A percentile compares a stretch with the other conserved stretches of the same genome.
Evolutionary conservation across 768 basidiomycete genomes (phyloP).

Genomic region (Boletus patriciae): DNA sequence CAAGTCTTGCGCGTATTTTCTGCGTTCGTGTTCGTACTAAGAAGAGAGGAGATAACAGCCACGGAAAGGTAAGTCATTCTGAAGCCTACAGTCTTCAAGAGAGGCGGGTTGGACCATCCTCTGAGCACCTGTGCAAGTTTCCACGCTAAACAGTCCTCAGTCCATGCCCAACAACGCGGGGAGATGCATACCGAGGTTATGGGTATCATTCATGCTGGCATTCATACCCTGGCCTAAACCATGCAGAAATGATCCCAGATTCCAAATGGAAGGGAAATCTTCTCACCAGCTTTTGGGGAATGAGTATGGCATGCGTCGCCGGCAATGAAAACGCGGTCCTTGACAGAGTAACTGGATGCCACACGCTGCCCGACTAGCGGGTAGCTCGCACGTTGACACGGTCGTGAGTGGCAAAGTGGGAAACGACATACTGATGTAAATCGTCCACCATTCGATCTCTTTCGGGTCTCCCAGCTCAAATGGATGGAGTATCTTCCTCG

Average conservation of each 20-base stretch:
- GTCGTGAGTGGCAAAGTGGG: background rate
- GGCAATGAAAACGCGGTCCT: slow-evolving; percentile 67
- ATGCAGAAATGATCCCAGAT: background rate
- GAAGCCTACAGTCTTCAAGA: slow-evolving; percentile 43
- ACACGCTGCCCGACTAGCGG: slow-evolving; percentile 67
- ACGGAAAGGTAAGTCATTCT: background rate
- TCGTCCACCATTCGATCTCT: slow-evolving; percentile 66
- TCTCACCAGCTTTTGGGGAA: slow-evolving; percentile 58
- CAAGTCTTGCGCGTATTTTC: slow-evolving; percentile 68
- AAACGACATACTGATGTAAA: slow-evolving; percentile 57
- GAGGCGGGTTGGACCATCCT: slow-evolving; percentile 38
- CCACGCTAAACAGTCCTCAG: slow-evolving; percentile 50
- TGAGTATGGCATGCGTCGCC: slow-evolving; percentile 73
- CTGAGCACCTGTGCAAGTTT: slow-evolving; percentile 47
- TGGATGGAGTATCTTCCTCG: slow-evolving; percentile 55
- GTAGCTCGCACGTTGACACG: background rate
- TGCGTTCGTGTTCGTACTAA: slow-evolving; percentile 69
- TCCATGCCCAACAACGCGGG: slow-evolving; percentile 36
- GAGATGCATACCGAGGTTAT: slow-evolving; percentile 54
- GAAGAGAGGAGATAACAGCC: background rate
- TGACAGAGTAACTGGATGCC: slow-evolving; percentile 55
- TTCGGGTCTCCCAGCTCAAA: slow-evolving; percentile 49
- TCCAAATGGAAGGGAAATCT: background rate
- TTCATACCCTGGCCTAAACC: slow-evolving; percentile 70
- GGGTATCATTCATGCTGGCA: slow-evolving; percentile 73